A percentile compares a stretch with the other conserved stretches of the same genome.
phyloP scores from a whole-genome alignment of 495 filamentous ascomycete genomes.

The Margaritispora aquatica region DNA sequence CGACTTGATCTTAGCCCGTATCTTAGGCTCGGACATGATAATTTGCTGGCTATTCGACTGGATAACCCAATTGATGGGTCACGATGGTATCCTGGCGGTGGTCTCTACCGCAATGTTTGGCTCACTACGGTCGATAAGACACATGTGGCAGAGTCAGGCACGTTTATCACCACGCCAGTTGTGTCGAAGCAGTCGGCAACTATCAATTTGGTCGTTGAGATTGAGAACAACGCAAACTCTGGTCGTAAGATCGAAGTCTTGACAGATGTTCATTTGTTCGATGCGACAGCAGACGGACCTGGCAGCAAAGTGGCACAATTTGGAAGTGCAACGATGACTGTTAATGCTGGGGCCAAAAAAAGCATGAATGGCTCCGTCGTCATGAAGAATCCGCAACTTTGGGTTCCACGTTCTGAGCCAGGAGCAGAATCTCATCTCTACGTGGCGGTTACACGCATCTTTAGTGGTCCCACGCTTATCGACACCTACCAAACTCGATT shows the following conservation, averaged over 20 bases:
- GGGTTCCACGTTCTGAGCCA: slow-evolving; percentile 33
- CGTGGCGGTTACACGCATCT: slow-evolving; percentile 34
- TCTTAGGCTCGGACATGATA: slow-evolving; percentile 29
- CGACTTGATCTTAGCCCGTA: slow-evolving; percentile 41
- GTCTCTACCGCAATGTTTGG: slow-evolving; percentile 45
- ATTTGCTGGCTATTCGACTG: slow-evolving; percentile 38
- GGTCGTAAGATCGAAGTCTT: slow-evolving; percentile 1
- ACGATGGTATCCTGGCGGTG: slow-evolving; percentile 44
- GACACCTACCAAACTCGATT: slow-evolving; percentile 43
- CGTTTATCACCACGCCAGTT: slow-evolving; percentile 33
- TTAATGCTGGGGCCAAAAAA: slow-evolving; percentile 26
- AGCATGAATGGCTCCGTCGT: slow-evolving; percentile 29
- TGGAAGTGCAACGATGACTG: slow-evolving; percentile 9
- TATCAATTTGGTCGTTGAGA: slow-evolving; percentile 30
- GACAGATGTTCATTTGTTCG: slow-evolving; percentile 1
- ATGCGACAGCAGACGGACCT: background rate
- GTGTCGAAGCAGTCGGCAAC: slow-evolving; percentile 34
- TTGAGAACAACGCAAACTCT: slow-evolving; percentile 32
- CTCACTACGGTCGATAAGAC: slow-evolving; percentile 34
- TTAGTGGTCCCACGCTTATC: slow-evolving; percentile 19
- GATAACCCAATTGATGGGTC: slow-evolving; percentile 38
- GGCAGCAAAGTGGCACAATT: background rate
- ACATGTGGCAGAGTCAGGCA: slow-evolving; percentile 39
- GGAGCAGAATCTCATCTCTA: slow-evolving; percentile 38
- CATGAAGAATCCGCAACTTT: slow-evolving; percentile 34